A percentile compares a stretch with the other conserved stretches of the same genome.
These are phyloP conservation scores for Suhomyces chickasaworum DNA, from an alignment of 1,139 yeast genomes.

Conservation along the genomic window DNA sequence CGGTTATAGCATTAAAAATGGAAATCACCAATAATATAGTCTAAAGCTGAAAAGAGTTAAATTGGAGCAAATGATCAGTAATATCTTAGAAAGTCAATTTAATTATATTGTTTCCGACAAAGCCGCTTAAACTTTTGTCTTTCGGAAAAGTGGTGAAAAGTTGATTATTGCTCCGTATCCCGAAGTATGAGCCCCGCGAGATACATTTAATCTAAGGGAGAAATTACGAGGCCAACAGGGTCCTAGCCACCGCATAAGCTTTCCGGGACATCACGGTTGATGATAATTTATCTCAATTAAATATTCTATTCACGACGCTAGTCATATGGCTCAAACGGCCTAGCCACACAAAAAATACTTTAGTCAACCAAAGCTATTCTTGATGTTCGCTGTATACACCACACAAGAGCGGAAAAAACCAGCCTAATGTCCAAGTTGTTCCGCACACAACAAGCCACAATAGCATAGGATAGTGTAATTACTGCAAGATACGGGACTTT, in stretches of 20 bases:
- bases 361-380: too few species aligned
- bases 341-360: background rate
- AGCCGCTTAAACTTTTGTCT: background rate
- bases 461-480: background rate
- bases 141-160: background rate
- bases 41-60: too few species aligned
- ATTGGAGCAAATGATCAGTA: too few species aligned
- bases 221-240: background rate
- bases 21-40: too few species aligned
- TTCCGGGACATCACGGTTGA: too few species aligned
- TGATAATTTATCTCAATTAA: too few species aligned
- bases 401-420: background rate
- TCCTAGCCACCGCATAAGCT: background rate
- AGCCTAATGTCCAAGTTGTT: background rate
- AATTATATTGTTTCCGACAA: background rate
- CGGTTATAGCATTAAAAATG: too few species aligned
- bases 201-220: background rate
- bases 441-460: background rate
- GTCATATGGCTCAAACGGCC: too few species aligned
- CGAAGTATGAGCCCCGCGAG: background rate
- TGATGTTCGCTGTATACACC: too few species aligned
- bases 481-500: background rate
- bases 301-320: background rate
- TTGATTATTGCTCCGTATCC: background rate
- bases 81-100: background rate